phyloP scores from a whole-genome alignment of 2,329 filamentous ascomycete genomes.

The Fusarium sp. region DNA sequence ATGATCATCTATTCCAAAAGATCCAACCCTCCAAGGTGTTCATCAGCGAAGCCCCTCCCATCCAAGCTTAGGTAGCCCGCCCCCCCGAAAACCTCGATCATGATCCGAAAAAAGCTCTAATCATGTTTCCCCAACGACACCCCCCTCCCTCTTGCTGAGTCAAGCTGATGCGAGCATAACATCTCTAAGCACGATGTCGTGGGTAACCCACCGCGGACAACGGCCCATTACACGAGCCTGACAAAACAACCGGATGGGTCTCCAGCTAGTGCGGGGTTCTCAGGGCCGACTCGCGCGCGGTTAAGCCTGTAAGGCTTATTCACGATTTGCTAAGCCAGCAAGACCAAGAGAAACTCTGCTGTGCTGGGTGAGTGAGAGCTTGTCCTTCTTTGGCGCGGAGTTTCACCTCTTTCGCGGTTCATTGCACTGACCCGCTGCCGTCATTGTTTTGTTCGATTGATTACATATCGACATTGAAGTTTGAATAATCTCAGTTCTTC shows the following conservation, averaged over 20 bases:
- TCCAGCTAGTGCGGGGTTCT: constrained; percentile 21
- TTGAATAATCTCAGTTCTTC: neutral
- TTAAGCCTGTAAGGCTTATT: constrained; percentile 37
- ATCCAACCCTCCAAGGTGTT: neutral
- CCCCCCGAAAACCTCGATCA: neutral
- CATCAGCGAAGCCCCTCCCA: neutral
- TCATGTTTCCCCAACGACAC: neutral
- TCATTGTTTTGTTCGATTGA: neutral
- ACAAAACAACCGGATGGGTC: constrained; percentile 40
- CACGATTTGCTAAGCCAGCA: constrained; percentile 37
- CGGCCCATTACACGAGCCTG: constrained; percentile 45
- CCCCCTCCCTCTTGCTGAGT: constrained; percentile 27
- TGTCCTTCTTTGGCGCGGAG: neutral
- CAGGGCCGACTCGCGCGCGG: constrained; percentile 30
- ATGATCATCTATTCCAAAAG: neutral
- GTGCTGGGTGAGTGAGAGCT: neutral
- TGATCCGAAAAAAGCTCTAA: neutral
- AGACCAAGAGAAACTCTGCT: neutral
- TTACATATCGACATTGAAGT: neutral
- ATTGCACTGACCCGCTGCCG: neutral
- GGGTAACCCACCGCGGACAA: constrained; percentile 10
- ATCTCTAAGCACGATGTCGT: constrained; percentile 12
- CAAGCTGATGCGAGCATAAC: constrained; percentile 29
- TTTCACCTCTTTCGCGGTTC: neutral
- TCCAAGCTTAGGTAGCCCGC: neutral